Conservation (phyloP, 306 rosid genomes). For the Fragaria iinumae region DNA sequence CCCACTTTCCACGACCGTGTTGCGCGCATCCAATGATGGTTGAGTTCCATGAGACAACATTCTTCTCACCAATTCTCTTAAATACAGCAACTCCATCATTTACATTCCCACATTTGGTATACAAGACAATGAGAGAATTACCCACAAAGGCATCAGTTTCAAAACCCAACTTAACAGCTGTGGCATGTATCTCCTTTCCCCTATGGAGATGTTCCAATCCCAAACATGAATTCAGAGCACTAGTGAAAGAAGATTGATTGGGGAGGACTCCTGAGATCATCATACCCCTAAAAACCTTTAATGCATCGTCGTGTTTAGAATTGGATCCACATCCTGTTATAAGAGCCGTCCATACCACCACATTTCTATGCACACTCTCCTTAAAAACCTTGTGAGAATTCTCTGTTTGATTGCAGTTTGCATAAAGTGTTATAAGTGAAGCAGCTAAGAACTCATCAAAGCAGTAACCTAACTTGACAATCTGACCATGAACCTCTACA, state of each 20-base stretch:
- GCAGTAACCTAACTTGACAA: constrained; percentile 48
- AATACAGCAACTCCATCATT: constrained; percentile 57
- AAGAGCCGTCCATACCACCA: constrained; percentile 85
- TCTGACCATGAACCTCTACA: constrained; percentile 57
- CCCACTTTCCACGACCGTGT: constrained; percentile 62
- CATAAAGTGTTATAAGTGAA: constrained; percentile 73
- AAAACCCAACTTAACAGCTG: constrained; percentile 53
- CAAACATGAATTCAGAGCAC: constrained; percentile 81
- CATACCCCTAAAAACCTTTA: constrained; percentile 60
- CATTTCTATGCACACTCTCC: constrained; percentile 48
- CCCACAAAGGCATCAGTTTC: constrained; percentile 58
- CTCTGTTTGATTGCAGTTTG: constrained; percentile 56
- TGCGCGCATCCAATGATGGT: constrained; percentile 75
- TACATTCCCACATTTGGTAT: constrained; percentile 68
- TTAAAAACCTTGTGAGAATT: constrained; percentile 40
- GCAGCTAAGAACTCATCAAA: constrained; percentile 59
- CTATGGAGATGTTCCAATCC: constrained; percentile 72
- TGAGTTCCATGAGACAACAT: constrained; percentile 79
- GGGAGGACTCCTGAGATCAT: constrained; percentile 43
- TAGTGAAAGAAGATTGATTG: constrained; percentile 76
- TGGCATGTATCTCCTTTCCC: constrained; percentile 57
- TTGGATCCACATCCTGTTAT: constrained; percentile 69
- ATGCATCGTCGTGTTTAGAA: constrained; percentile 46
- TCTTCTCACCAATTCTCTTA: constrained; percentile 48
- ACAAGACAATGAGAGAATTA: constrained; percentile 71